Evolutionary conservation across 2,329 filamentous ascomycete genomes (phyloP).

Genomic region (Sporothrix luriei): DNA sequence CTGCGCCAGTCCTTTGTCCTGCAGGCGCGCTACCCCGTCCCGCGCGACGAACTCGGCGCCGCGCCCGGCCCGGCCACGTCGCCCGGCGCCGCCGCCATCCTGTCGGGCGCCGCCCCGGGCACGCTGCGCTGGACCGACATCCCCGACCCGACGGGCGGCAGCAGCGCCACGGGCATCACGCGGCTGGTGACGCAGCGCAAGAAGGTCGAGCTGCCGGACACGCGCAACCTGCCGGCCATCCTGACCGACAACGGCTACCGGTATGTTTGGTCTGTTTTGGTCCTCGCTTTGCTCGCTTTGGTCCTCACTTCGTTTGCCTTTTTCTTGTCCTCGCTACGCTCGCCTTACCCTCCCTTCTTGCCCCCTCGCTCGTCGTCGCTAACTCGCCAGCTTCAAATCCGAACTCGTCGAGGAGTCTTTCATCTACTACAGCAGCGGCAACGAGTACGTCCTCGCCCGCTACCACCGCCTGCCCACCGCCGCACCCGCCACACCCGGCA

Average conservation of each 20-base stretch:
- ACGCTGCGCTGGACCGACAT: conserved; percentile 62
- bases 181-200: conserved; percentile 57
- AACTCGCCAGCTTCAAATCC: conserved; percentile 50
- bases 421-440: conserved; percentile 56
- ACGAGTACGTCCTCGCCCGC: conserved; percentile 57
- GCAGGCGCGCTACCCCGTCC: conserved; percentile 58
- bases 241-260: conserved; percentile 57
- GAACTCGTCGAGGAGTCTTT: conserved; percentile 59
- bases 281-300: background rate
- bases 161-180: conserved; percentile 36
- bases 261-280: no score
- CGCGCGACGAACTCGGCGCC: conserved; percentile 47
- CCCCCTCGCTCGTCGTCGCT: conserved; percentile 21
- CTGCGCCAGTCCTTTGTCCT: conserved; percentile 60
- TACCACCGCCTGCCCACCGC: conserved; percentile 47
- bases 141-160: conserved; percentile 56
- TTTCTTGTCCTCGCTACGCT: conserved; percentile 25
- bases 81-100: conserved; percentile 36
- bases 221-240: conserved; percentile 52
- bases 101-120: conserved; percentile 42
- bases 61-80: background rate
- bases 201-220: conserved; percentile 59
- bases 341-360: background rate
- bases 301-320: background rate
- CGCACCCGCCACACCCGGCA: conserved; percentile 32